A percentile compares a stretch with the other conserved stretches of the same genome.
These are phyloP conservation scores for Wakefieldia striispora DNA, from an alignment of 768 basidiomycete species.

Conservation along the genomic window DNA sequence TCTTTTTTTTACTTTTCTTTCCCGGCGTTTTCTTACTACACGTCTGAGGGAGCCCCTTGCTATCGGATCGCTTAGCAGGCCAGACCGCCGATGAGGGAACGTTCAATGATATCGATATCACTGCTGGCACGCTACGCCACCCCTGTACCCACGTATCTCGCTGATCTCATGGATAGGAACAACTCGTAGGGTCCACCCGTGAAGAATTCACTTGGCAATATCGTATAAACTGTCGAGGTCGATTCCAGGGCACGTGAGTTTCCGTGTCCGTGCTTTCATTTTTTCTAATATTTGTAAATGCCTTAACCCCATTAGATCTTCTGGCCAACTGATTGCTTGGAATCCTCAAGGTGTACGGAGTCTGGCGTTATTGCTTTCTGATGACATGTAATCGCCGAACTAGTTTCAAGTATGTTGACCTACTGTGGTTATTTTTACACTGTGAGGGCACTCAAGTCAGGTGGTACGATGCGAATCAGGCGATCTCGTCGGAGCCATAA, in stretches of 20 bases:
- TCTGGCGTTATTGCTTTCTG: not conserved
- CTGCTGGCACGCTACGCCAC: not conserved
- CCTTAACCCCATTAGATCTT: slow-evolving; percentile 3
- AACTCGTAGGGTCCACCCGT: slow-evolving; percentile 40
- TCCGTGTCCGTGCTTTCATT: not conserved
- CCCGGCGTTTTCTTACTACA: too few relatives aligned
- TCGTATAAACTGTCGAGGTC: slow-evolving; percentile 27
- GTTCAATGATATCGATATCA: not conserved
- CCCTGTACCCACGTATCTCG: not conserved
- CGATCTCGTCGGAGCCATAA: not conserved
- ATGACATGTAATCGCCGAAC: slow-evolving; percentile 18
- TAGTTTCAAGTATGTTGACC: slow-evolving; percentile 15
- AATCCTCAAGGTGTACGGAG: not conserved
- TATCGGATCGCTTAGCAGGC: too few relatives aligned
- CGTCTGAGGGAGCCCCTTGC: too few relatives aligned
- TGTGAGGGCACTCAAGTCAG: too few relatives aligned
- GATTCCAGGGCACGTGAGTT: slow-evolving; percentile 4
- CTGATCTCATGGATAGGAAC: slow-evolving; percentile 36
- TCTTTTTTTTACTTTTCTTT: too few relatives aligned
- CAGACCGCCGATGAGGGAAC: not conserved
- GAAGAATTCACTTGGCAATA: slow-evolving; percentile 52
- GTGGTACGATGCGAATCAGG: too few relatives aligned
- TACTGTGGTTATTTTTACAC: not conserved
- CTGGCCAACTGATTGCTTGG: slow-evolving; percentile 8
- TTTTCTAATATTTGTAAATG: not conserved